These are phyloP conservation scores for Meripilus lineatus DNA, from an alignment of 1,284 basidiomycete species.

Conservation along the genomic window DNA sequence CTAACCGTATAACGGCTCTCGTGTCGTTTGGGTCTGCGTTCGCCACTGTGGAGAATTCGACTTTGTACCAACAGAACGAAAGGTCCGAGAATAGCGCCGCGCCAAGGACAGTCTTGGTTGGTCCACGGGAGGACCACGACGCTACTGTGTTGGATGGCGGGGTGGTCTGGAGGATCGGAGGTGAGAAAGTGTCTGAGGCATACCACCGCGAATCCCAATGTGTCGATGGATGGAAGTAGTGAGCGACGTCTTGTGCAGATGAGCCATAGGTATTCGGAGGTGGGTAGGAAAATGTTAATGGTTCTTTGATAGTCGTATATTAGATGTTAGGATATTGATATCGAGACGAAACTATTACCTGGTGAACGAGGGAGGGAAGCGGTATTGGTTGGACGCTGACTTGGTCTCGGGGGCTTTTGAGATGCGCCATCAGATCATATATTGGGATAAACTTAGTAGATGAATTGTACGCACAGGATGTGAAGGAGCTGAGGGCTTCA, in stretches of 20 bases:
- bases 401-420: slow-evolving; percentile 3
- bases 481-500: no score
- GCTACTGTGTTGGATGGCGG: slow-evolving; percentile 23
- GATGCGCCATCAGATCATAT: no score
- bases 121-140: slow-evolving; percentile 27
- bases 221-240: slow-evolving; percentile 38
- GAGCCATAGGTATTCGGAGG: slow-evolving; percentile 26
- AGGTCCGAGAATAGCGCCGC: slow-evolving; percentile 45
- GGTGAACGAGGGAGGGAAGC: slow-evolving; percentile 12
- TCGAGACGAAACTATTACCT: slow-evolving; percentile 11
- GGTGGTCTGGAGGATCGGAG: slow-evolving; percentile 32
- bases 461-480: no score
- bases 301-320: slow-evolving; percentile 6
- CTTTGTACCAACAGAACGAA: slow-evolving; percentile 43
- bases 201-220: slow-evolving; percentile 42
- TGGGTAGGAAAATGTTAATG: slow-evolving; percentile 28
- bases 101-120: slow-evolving; percentile 28
- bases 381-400: slow-evolving; percentile 6
- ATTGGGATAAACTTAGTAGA: no score
- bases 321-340: not conserved
- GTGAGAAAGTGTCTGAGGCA: slow-evolving; percentile 25
- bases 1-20: slow-evolving; percentile 28
- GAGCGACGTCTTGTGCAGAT: slow-evolving; percentile 35
- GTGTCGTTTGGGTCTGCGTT: slow-evolving; percentile 31
- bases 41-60: slow-evolving; percentile 30